These are phyloP conservation scores for Simplicillium aogashimaense DNA, from an alignment of 2,329 filamentous ascomycete species.

Conservation along the genomic window DNA sequence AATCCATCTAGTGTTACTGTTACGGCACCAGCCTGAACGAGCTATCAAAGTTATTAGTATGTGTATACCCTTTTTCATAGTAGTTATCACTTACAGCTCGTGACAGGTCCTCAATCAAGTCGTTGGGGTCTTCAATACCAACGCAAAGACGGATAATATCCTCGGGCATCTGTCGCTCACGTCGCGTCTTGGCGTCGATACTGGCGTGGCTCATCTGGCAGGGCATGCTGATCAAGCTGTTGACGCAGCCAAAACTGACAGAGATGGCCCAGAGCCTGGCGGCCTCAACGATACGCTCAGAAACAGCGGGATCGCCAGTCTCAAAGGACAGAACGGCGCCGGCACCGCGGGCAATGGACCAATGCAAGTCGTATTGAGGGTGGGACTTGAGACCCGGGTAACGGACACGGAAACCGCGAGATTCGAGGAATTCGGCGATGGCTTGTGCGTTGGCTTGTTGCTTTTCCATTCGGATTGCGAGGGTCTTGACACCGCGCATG, in stretches of 20 bases:
- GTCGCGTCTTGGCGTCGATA: conserved; percentile 88
- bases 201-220: conserved; percentile 99
- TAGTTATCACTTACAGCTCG: conserved; percentile 61
- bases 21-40: conserved; percentile 91
- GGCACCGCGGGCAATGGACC: conserved; percentile 87
- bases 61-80: not conserved
- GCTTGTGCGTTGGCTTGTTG: conserved; percentile 86
- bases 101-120: conserved; percentile 86
- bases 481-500: conserved; percentile 89
- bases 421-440: conserved; percentile 87
- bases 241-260: conserved; percentile 96
- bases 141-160: conserved; percentile 94
- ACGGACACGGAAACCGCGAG: conserved; percentile 84
- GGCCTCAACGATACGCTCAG: conserved; percentile 88
- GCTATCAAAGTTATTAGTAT: conserved; percentile 35
- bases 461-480: conserved; percentile 97
- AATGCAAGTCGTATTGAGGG: conserved; percentile 92
- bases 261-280: conserved; percentile 89
- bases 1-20: conserved; percentile 78
- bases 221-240: conserved; percentile 97
- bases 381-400: conserved; percentile 92
- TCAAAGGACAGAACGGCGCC: conserved; percentile 95
- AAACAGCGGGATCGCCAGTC: conserved; percentile 75
- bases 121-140: conserved; percentile 86
- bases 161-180: conserved; percentile 86